Percentiles rank a stretch among this genome's conserved stretches.
Evolutionary conservation across 1,284 basidiomycete genomes (phyloP).

Genomic region (Leccinum fuscescens): DNA sequence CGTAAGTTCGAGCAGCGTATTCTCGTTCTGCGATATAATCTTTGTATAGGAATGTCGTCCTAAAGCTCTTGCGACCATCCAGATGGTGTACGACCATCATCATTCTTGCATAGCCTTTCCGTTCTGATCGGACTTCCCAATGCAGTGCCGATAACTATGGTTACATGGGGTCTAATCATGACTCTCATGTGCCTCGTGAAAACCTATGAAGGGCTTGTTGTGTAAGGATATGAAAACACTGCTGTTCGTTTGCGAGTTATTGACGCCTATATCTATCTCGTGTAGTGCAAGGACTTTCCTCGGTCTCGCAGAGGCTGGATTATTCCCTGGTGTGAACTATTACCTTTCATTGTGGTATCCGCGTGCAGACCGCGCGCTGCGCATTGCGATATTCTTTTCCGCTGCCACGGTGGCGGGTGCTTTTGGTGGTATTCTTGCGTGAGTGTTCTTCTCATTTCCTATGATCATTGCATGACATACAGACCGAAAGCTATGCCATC

Average conservation of each 20-base stretch:
- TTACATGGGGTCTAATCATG: conserved; percentile 49
- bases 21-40: conserved; percentile 5
- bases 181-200: conserved; percentile 40
- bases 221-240: conserved; percentile 13
- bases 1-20: conserved; percentile 33
- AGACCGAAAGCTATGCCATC: conserved; percentile 29
- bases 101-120: not conserved
- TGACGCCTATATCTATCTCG: conserved; percentile 4
- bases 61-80: conserved; percentile 48
- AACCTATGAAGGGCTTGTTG: conserved; percentile 32
- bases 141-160: conserved; percentile 48
- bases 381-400: conserved; percentile 60
- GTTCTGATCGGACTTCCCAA: conserved; percentile 2
- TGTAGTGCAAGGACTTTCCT: conserved; percentile 49
- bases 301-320: conserved; percentile 52
- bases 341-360: conserved; percentile 59
- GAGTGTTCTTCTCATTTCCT: conserved; percentile 2
- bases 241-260: not conserved
- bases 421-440: conserved; percentile 40
- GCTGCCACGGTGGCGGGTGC: conserved; percentile 55
- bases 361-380: conserved; percentile 45
- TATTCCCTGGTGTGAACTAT: conserved; percentile 54
- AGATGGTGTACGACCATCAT: conserved; percentile 41
- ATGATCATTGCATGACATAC: not conserved
- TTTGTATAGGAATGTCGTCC: conserved; percentile 39